Evolutionary conservation across 768 basidiomycete genomes (phyloP), one percentile per base, ranked within the genome.

Genomic region (Lentinula detonsa): DNA sequence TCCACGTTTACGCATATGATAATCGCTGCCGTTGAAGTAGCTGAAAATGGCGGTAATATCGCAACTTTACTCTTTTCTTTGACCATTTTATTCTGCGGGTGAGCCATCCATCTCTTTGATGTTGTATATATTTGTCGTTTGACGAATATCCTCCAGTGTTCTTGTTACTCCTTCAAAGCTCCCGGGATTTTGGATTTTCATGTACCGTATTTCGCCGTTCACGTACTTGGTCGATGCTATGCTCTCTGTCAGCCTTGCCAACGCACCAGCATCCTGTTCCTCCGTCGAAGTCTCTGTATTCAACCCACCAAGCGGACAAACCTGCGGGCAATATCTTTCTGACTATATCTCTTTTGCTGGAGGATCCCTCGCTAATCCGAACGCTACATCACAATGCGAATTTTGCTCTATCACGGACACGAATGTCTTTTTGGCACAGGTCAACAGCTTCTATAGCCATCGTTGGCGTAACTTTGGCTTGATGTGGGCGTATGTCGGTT

Each of bases 241-340:
- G 18, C 64, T 82, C 18, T 45, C 37, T 28, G n/a, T 61, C 85
- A 86, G 81, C 9, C 67, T 88, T 11, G 85, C 84, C 0, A 75
- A 71, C 6, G 72, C 77, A 52, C 62, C 70, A 1, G 76, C 89
- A 52, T 74, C 71, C 15, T 95, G 93, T 69, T 70, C 86, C 0
- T n/a, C 71, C 0, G 70, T 76, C 54, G 93, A 95, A 69, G 75
- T 83, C n/a, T 81, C 85, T 2, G 75, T 75, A 1, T 68, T 95
- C 63, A 67, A 81, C 5, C 84, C 88, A 1, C 85, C 87, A 3
- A 66, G 74, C 0, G 86, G 85, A 1, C 74, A 81, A 64, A 83
- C 78, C 0, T 93, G 91, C 66, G 70, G 70, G 6, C 49, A 69
- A 1, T 92, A 80, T 69, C 68, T 89, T 62, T 57, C 69, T 18